phyloP scores from a whole-genome alignment of 352 stramenopile species.

The Pythium aphanidermatum region DNA sequence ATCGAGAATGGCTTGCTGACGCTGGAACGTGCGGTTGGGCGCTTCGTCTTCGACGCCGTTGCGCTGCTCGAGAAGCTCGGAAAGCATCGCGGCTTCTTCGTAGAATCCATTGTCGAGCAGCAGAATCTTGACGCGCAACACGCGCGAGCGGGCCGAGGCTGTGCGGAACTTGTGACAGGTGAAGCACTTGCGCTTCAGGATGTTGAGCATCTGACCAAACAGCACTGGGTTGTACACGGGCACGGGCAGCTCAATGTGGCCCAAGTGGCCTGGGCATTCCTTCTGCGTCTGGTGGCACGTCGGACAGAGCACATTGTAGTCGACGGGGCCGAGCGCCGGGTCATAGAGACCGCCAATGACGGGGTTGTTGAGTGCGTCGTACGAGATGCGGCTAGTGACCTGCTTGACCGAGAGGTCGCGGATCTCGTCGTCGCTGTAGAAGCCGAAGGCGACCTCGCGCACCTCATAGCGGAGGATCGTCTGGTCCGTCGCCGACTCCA shows the following conservation, averaged over 20 bases:
- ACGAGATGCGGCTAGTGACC: slow-evolving; percentile 93
- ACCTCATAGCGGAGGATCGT: slow-evolving; percentile 90
- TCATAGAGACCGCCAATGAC: slow-evolving; percentile 97
- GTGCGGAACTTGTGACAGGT: slow-evolving; percentile 97
- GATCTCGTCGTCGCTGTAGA: slow-evolving; percentile 98
- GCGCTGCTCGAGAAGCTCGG: slow-evolving; percentile 79
- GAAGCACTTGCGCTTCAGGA: slow-evolving; percentile 98
- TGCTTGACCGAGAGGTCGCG: slow-evolving; percentile 95
- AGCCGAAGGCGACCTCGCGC: slow-evolving; percentile 89
- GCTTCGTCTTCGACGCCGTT: slow-evolving; percentile 83
- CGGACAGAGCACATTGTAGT: slow-evolving; percentile 88
- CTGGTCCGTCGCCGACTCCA: slow-evolving; percentile 87
- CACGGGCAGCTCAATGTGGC: slow-evolving; percentile 98
- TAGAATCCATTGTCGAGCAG: slow-evolving; percentile 88
- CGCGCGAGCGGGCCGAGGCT: slow-evolving; percentile 59
- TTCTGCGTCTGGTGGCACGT: slow-evolving; percentile 96
- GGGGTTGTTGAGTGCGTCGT: slow-evolving; percentile 93
- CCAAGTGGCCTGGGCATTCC: slow-evolving; percentile 97
- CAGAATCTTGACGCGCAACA: slow-evolving; percentile 88
- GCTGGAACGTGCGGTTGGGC: slow-evolving; percentile 60
- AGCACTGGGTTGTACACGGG: slow-evolving; percentile 98
- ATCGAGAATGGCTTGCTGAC: slow-evolving; percentile 81
- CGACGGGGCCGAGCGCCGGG: slow-evolving; percentile 90
- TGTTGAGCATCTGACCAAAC: slow-evolving; percentile 91
- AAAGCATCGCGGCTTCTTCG: slow-evolving; percentile 67